phyloP scores from a whole-genome alignment of 176 grass and related monocot genomes.

The Thinopyrum elongatum region DNA sequence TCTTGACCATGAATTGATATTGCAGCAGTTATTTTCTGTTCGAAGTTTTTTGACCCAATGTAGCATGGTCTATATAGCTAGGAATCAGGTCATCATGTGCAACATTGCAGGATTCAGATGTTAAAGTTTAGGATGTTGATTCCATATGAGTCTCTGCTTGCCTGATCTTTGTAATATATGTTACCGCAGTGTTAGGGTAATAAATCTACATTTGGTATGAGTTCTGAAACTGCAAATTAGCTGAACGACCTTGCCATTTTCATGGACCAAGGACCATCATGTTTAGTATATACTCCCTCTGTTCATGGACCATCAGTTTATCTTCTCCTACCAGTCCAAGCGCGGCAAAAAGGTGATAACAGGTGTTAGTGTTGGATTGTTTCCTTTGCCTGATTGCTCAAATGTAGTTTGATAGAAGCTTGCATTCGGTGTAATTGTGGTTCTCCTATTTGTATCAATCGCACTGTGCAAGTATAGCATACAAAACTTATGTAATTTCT shows the following conservation, averaged over 20 bases:
- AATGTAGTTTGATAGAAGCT: slow-evolving; percentile 15
- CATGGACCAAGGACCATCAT: not conserved
- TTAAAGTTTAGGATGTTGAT: slow-evolving; percentile 3
- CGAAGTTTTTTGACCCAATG: not conserved
- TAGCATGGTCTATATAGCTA: not conserved
- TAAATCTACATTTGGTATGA: not conserved
- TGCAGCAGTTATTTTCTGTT: not conserved
- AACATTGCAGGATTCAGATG: slow-evolving; percentile 20
- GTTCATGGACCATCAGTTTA: slow-evolving; percentile 40
- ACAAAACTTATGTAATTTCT: not conserved
- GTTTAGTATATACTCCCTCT: not conserved
- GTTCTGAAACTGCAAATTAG: not conserved
- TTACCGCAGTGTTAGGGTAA: not conserved
- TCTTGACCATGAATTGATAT: not conserved
- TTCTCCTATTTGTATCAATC: not conserved
- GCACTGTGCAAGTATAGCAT: not conserved
- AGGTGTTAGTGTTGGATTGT: not conserved
- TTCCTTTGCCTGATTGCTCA: slow-evolving; percentile 8
- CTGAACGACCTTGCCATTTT: not conserved
- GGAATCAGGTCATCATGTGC: slow-evolving; percentile 1
- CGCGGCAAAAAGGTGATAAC: slow-evolving; percentile 63
- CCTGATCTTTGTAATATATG: slow-evolving; percentile 7
- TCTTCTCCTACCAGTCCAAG: slow-evolving; percentile 91
- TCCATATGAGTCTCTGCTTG: slow-evolving; percentile 4
- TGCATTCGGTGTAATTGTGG: not conserved